Evolutionary conservation across 306 rosid genomes (phyloP), one percentile per base, ranked within the genome.

Genomic region (Lotus japonicus): DNA sequence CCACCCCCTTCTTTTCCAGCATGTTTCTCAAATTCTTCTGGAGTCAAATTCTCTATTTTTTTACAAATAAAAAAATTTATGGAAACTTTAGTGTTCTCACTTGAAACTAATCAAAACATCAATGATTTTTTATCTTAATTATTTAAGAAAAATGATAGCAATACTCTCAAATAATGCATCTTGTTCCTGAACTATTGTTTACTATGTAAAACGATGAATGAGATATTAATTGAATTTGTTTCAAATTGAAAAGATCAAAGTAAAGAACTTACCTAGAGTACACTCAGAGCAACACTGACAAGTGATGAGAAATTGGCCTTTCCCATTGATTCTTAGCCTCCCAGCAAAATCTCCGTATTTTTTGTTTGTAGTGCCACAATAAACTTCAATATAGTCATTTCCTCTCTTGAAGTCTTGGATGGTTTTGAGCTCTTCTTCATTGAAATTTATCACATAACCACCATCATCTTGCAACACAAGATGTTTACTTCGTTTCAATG

Each of bases 321-420:
- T 12, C 7, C 48, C 2, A 5, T 58, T 59, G 11, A 85, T 43
- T 58, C 46, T 79, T 0, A 83, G 81, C 23, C 0, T 81, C 2
- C 83, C 89, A 6, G 3, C 16, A 2, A 35, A 42, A 53, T 88
- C 91, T 5, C 89, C 87, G 16, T 18, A 75, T 21, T 4, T 78
- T 6, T 39, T 70, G 61, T 69, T 73, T 7, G 87, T 85, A 64
- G 81, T 77, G 9, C 88, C 87, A 48, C 95, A 85, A 1, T 9
- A n/a, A n/a, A 85, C 81, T 60, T 81, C 83, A 11, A 88, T 31
- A 6, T 41, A 78, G 66, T 57, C 71, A 6, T 5, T 9, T 3
- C 89, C 83, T 39, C 13, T 48, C 26, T 63, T 48, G 0, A 77
- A 70, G 4, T 83, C 85, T 10, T 1, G 1, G 4, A 81, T 70